phyloP scores from a whole-genome alignment of 352 stramenopile genomes.

The Phytophthora cactorum region DNA sequence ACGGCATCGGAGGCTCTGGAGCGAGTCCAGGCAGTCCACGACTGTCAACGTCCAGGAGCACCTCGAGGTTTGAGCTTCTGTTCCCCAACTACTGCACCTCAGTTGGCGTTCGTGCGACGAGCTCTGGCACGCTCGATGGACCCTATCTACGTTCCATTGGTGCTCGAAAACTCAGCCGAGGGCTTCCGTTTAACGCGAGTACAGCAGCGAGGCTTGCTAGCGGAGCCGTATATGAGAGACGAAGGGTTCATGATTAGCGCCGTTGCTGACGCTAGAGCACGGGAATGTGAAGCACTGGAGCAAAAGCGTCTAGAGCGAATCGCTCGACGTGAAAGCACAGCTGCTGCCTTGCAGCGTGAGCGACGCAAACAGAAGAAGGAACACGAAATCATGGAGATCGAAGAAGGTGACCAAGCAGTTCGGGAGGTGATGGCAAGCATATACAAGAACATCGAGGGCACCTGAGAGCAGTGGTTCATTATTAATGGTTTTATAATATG shows the following conservation, averaged over 20 bases:
- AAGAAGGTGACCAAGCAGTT: conserved; percentile 31
- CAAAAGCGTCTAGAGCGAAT: conserved; percentile 48
- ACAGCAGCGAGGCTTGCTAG: conserved; percentile 60
- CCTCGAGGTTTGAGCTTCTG: conserved; percentile 37
- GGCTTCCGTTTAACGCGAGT: conserved; percentile 47
- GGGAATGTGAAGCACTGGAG: conserved; percentile 37
- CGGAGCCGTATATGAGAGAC: conserved; percentile 44
- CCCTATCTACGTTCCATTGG: conserved; percentile 67
- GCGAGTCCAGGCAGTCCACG: conserved; percentile 67
- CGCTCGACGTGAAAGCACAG: conserved; percentile 48
- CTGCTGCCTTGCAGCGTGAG: conserved; percentile 41
- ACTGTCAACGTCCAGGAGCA: conserved; percentile 51
- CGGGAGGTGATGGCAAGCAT: conserved; percentile 16
- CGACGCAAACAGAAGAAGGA: conserved; percentile 29
- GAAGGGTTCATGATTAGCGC: conserved; percentile 72
- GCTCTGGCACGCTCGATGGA: conserved; percentile 57
- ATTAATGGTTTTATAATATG: conserved; percentile 21
- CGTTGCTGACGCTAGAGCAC: conserved; percentile 29
- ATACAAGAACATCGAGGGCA: conserved; percentile 11
- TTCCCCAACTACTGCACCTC: conserved; percentile 56
- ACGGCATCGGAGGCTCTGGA: conserved; percentile 62
- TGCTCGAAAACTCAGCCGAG: conserved; percentile 49
- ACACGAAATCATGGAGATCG: conserved; percentile 25
- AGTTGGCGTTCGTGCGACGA: conserved; percentile 54
- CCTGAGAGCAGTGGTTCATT: conserved; percentile 7